These are phyloP conservation scores for Diaporthe ilicicola DNA, from an alignment of 2,329 filamentous ascomycete genomes.

Conservation along the genomic window DNA sequence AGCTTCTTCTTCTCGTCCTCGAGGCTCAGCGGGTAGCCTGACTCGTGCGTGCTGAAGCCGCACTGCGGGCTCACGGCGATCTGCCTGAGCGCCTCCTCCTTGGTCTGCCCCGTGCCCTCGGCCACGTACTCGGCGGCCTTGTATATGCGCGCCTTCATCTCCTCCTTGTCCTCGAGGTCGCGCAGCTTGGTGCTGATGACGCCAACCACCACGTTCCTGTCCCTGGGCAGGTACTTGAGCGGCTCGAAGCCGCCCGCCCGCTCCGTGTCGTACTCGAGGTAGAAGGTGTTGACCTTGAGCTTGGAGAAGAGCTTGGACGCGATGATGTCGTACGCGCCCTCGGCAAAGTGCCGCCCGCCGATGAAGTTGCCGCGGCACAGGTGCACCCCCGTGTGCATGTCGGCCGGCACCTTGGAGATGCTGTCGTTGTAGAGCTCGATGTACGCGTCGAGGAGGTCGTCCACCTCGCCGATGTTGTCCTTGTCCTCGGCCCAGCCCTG, in stretches of 20 bases:
- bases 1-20: slow-evolving; percentile 80
- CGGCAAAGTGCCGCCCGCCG: slow-evolving; percentile 70
- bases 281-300: slow-evolving; percentile 72
- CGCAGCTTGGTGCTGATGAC: slow-evolving; percentile 71
- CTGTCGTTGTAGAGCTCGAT: slow-evolving; percentile 80
- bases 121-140: slow-evolving; percentile 74
- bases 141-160: slow-evolving; percentile 67
- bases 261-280: slow-evolving; percentile 74
- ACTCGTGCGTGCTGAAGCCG: slow-evolving; percentile 78
- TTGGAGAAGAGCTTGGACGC: slow-evolving; percentile 71
- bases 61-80: slow-evolving; percentile 76
- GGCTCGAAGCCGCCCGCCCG: slow-evolving; percentile 73
- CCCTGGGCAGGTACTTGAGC: slow-evolving; percentile 65
- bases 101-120: slow-evolving; percentile 69
- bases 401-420: slow-evolving; percentile 67
- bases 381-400: slow-evolving; percentile 81
- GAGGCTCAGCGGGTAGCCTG: slow-evolving; percentile 73
- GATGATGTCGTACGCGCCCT: slow-evolving; percentile 73
- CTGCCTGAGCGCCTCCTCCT: slow-evolving; percentile 73
- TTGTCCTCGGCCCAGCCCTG: slow-evolving; percentile 73
- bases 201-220: slow-evolving; percentile 71
- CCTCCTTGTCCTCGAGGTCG: slow-evolving; percentile 69
- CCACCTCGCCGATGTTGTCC: slow-evolving; percentile 72
- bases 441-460: slow-evolving; percentile 78
- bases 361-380: slow-evolving; percentile 77